Base-by-base conservation (phyloP, 129 eudicot genomes). In the Saposhnikovia divaricata region DNA sequence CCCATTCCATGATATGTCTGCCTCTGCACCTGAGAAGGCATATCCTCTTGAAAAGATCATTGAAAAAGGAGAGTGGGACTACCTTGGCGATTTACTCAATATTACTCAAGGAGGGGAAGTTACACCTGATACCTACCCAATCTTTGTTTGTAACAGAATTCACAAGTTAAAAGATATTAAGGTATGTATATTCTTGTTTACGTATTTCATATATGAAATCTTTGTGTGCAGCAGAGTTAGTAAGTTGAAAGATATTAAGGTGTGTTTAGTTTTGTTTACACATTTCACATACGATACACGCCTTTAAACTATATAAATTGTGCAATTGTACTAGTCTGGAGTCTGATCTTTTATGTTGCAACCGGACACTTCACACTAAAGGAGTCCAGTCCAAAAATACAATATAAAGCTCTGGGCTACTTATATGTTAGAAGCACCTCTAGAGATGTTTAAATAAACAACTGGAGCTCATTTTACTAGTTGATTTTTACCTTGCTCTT, bases 31-130 rank as follows among this genome's bases (percentile, higher is more conserved):
- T 73, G 80, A 87, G 53, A 84, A 50, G 75, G 96, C 96, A 73
- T 95, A 95, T 86, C 97, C 96, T 5, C 85, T 95, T 9, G 89
- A 90, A 75, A 90, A 85, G 83, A 95, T 95, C n/a, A 92, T 95
- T 63, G 81, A 47, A 0, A 83, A 83, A 51, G 99, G 99, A 78
- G 99, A 95, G 80, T 92, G 96, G 99, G 87, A 88, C 82, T 89
- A 86, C 79, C 91, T 95, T 73, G 5, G 44, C 9, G 99, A 95
- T 79, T 79, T 95, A 63, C 51, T 80, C 39, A 82, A 90, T 81
- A 84, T 79, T 59, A 75, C 81, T 34, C 86, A 86, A 50, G 91
- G 92, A 47, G 80, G 51, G 45, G 83, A 82, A 69, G 37, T 95
- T 28, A 55, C 65, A 15, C 78, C 85, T 0, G 84, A 81, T 46